phyloP scores from a whole-genome alignment of 2,329 filamentous ascomycete species.

The Rachicladosporium sp. region DNA sequence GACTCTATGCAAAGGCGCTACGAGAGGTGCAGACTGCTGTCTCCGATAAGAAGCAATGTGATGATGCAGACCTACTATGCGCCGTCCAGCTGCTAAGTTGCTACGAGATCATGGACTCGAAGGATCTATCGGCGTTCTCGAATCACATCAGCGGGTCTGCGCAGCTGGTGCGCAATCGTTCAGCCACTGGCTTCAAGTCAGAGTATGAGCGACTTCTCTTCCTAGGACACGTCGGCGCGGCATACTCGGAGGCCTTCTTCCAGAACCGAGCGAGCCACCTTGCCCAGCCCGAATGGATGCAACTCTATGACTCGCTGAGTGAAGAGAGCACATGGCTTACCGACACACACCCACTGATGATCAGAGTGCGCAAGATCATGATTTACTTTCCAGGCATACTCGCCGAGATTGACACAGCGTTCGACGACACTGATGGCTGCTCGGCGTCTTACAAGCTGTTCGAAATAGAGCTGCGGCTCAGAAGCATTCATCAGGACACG shows the following conservation, averaged over 20 bases:
- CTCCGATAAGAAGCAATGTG: constrained; percentile 2
- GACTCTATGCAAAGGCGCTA: constrained; percentile 13
- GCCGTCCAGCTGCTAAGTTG: constrained; percentile 12
- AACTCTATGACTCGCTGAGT: constrained; percentile 12
- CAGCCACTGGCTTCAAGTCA: constrained; percentile 18
- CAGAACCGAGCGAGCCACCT: constrained; percentile 18
- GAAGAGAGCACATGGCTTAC: constrained; percentile 9
- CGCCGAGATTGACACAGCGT: constrained; percentile 8
- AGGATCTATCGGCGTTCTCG: constrained; percentile 19
- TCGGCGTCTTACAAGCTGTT: no score
- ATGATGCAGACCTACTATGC: constrained; percentile 14
- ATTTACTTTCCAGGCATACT: constrained; percentile 13
- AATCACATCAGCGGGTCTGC: constrained; percentile 23
- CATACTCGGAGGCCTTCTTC: constrained; percentile 15
- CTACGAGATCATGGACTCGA: constrained; percentile 22
- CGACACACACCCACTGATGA: constrained; percentile 13
- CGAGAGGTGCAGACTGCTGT: constrained; percentile 11
- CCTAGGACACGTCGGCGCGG: constrained; percentile 23
- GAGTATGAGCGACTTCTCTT: constrained; percentile 28
- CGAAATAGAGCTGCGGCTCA: constrained; percentile 2
- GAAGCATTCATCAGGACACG: constrained; percentile 8
- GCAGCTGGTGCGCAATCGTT: constrained; percentile 21
- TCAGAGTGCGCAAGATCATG: constrained; percentile 14
- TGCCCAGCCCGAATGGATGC: constrained; percentile 21
- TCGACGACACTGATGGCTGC: constrained; percentile 3